These are phyloP conservation scores for Zychaea mexicana DNA, from an alignment of 371 early-diverging fungal genomes.

Conservation along the genomic window DNA sequence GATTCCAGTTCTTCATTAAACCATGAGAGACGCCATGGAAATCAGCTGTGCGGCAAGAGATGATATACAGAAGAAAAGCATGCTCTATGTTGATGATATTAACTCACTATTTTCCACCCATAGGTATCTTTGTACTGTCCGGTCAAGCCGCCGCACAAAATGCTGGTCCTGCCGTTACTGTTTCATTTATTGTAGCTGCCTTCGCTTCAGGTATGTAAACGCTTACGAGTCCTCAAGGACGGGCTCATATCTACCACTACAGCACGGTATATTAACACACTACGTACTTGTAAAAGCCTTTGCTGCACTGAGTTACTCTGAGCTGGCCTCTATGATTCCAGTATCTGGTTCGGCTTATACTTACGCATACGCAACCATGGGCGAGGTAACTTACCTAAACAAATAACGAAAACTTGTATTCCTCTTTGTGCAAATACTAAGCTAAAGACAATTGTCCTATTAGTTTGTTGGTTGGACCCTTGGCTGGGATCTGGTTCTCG, in stretches of 20 bases:
- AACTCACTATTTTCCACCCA: slow-evolving; percentile 58
- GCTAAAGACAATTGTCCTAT: not conserved
- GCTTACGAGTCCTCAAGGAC: not conserved
- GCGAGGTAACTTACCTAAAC: slow-evolving; percentile 49
- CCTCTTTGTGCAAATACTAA: not conserved
- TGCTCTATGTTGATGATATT: too few species aligned
- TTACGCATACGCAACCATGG: slow-evolving; percentile 83
- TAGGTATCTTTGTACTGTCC: slow-evolving; percentile 64
- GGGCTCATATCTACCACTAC: not conserved
- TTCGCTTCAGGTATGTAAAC: slow-evolving; percentile 55
- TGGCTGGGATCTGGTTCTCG: slow-evolving; percentile 86
- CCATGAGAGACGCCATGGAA: too few species aligned
- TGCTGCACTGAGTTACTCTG: slow-evolving; percentile 81
- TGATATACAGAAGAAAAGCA: too few species aligned
- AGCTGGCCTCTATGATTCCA: slow-evolving; percentile 84
- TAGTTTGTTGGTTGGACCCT: slow-evolving; percentile 78
- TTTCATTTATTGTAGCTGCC: slow-evolving; percentile 79
- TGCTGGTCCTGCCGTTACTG: slow-evolving; percentile 82
- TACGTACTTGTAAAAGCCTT: slow-evolving; percentile 37
- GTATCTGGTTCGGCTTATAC: slow-evolving; percentile 86
- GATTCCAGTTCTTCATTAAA: too few species aligned
- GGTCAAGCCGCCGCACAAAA: slow-evolving; percentile 76
- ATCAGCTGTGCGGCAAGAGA: too few species aligned
- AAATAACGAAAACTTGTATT: too few species aligned
- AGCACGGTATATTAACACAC: not conserved